Percentiles rank a stretch among this genome's conserved stretches.
phyloP scores from a whole-genome alignment of 805 yeast species.

The Wickerhamiella qilinensis region DNA sequence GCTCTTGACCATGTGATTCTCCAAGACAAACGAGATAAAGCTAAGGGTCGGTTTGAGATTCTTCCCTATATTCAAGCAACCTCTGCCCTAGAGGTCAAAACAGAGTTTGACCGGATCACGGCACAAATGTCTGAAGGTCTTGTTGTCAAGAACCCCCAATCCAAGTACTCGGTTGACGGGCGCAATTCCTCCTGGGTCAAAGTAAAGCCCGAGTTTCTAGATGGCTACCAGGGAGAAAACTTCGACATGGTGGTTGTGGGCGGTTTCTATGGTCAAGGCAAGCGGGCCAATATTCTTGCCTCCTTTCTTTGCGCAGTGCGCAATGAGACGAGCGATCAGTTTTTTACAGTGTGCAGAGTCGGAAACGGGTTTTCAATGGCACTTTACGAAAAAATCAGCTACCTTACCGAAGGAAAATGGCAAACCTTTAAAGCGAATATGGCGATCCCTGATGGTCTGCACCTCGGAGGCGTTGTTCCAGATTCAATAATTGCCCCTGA shows the following conservation, averaged over 20 bases:
- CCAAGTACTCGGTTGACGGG: constrained; percentile 45
- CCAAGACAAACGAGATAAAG: constrained; percentile 16
- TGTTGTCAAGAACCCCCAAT: constrained; percentile 47
- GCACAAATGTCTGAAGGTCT: constrained; percentile 61
- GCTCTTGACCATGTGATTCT: constrained; percentile 31
- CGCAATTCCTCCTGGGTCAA: constrained; percentile 65
- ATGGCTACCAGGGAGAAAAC: constrained; percentile 65
- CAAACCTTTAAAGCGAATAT: constrained; percentile 26
- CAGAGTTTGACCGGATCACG: constrained; percentile 42
- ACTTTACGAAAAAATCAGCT: constrained; percentile 44
- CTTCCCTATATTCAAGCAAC: constrained; percentile 25
- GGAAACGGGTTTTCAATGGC: constrained; percentile 68
- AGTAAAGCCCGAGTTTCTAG: constrained; percentile 79
- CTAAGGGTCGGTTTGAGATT: constrained; percentile 11
- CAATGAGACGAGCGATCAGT: constrained; percentile 25
- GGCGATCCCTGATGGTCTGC: constrained; percentile 8
- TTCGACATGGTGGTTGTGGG: constrained; percentile 72
- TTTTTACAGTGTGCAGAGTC: constrained; percentile 56
- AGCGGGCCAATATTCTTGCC: constrained; percentile 23
- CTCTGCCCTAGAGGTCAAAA: constrained; percentile 36
- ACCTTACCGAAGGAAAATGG: constrained; percentile 49
- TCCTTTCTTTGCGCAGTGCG: constrained; percentile 62
- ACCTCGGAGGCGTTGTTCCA: constrained; percentile 29
- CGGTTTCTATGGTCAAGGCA: constrained; percentile 52
- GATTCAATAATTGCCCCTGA: constrained; percentile 66